phyloP scores from a whole-genome alignment of 352 stramenopile species.

The Phytopythium boreale region DNA sequence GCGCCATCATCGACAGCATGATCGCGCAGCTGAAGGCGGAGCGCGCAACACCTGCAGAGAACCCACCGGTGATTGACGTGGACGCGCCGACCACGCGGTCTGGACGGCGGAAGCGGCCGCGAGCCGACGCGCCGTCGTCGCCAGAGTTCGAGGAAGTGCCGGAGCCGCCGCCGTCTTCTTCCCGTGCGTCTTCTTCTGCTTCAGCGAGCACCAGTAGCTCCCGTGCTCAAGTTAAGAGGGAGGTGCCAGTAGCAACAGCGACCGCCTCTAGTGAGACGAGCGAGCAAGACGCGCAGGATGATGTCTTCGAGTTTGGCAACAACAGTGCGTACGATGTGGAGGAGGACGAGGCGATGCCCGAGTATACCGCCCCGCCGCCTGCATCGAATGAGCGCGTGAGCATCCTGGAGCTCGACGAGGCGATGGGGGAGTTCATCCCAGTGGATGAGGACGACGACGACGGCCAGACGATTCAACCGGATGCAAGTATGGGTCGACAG shows the following conservation, averaged over 20 bases:
- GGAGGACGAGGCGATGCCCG: neutral
- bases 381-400: neutral
- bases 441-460: conserved; percentile 20
- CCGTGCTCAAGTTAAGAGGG: neutral
- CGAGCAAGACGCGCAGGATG: neutral
- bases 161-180: conserved; percentile 1
- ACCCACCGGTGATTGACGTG: conserved; percentile 10
- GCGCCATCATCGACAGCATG: conserved; percentile 59
- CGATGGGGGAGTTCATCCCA: conserved; percentile 26
- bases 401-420: conserved; percentile 36
- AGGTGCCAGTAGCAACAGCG: neutral
- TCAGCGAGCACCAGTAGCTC: neutral
- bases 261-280: neutral
- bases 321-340: neutral
- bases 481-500: neutral
- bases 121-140: conserved; percentile 8
- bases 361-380: neutral
- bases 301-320: neutral
- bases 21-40: conserved; percentile 34
- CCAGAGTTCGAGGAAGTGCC: conserved; percentile 13
- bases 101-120: conserved; percentile 20
- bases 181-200: neutral
- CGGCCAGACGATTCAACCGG: no score
- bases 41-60: conserved; percentile 6
- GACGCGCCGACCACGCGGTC: conserved; percentile 2